A percentile compares a stretch with the other conserved stretches of the same genome.
Conservation (phyloP, 257 asterid genomes). For the Capsicum chinense region DNA sequence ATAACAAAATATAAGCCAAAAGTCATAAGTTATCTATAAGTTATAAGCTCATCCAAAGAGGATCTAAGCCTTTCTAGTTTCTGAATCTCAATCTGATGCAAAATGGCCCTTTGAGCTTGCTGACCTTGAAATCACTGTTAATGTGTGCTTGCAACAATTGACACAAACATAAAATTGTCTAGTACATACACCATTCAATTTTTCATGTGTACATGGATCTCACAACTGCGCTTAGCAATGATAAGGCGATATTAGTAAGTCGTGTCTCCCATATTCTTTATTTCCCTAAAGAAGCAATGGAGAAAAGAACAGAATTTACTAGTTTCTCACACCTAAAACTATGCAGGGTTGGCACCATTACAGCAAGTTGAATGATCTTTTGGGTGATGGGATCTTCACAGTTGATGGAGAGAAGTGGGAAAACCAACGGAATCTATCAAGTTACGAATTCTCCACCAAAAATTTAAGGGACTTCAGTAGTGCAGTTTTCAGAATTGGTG, state of each 20-base stretch:
- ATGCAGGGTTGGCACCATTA: slow-evolving; percentile 60
- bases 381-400: slow-evolving; percentile 79
- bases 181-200: neutral
- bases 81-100: neutral
- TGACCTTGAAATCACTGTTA: neutral
- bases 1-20: too few species aligned
- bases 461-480: slow-evolving; percentile 68
- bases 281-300: neutral
- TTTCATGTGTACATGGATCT: neutral
- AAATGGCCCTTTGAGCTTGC: neutral
- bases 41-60: too few species aligned
- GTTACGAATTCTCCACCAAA: slow-evolving; percentile 76
- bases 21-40: too few species aligned
- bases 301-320: neutral
- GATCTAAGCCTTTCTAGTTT: neutral
- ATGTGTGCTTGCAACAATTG: neutral
- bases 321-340: neutral
- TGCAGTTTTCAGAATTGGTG: slow-evolving; percentile 57
- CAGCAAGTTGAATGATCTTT: slow-evolving; percentile 48
- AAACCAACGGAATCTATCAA: slow-evolving; percentile 68
- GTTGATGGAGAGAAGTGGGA: slow-evolving; percentile 82
- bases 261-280: neutral
- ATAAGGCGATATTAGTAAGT: neutral
- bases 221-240: neutral
- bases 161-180: neutral